Base-by-base conservation (phyloP, 768 basidiomycete genomes). In the Phylloporus sp. region DNA sequence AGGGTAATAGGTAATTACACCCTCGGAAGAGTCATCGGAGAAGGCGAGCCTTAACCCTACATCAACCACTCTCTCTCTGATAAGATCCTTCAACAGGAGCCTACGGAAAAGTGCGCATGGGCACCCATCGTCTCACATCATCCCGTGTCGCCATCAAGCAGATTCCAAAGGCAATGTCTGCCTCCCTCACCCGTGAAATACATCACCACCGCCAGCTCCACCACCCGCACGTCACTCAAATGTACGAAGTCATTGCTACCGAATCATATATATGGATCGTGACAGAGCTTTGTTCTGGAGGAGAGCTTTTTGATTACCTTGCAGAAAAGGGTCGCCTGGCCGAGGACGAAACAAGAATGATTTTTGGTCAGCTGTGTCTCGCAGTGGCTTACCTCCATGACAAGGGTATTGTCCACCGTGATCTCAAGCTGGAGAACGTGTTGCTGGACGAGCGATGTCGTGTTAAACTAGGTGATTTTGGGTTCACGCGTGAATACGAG, bases 211-310 rank as follows among this genome's bases (percentile, higher is more conserved):
- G 95, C 41, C 88, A 91, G 39, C 79, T 99, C 11, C 96, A 96
- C 63, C 95, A 98, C 60, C 92, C 92, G 0, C 83, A 96, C 63
- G 81, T 99, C 59, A 90, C 92, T 13, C 92, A 95, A 62, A 84
- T 98, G 68, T 96, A 89, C 72, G 95, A 99, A 69, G 90, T 98
- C 62, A 89, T 98, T 63, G 96, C 96, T 9, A 98, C 96, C 2
- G 96, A 99, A 69, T 79, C 81, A 21, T 79, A 81, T 54, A 94
- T 99, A 62, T 98, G 93, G 92, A 91, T 99, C 48, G 86, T 99
- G 34, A 90, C 93, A 14, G 96, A 99, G 63, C 82, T 99, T 27
- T 98, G 96, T 68, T 85, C 82, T 36, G 96, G 96, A 9, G 96
- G 96, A 32, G 96, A 99, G 67, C 79, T 99, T 23, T 99, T 97